Percentiles rank a stretch among this genome's conserved stretches.
phyloP scores from a whole-genome alignment of 768 basidiomycete species.

The Floccularia luteovirens region DNA sequence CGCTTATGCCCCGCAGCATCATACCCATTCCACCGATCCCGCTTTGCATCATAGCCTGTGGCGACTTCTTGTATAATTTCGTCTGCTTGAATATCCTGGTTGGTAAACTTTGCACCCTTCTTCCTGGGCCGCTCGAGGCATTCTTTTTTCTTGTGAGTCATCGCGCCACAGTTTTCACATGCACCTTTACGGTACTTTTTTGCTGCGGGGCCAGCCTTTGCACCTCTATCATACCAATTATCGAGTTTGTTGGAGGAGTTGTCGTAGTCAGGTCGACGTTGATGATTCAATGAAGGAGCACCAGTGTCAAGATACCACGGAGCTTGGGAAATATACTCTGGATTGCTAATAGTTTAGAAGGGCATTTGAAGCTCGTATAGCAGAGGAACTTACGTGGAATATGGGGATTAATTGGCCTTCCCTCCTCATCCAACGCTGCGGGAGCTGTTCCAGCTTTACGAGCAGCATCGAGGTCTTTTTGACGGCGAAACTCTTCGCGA shows the following conservation, averaged over 20 bases:
- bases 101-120: constrained; percentile 91
- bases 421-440: constrained; percentile 92
- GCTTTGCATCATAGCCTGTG: constrained; percentile 83
- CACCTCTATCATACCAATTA: constrained; percentile 87
- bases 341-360: neutral
- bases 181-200: constrained; percentile 98
- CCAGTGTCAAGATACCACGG: constrained; percentile 99
- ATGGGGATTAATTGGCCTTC: constrained; percentile 95
- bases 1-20: constrained; percentile 80
- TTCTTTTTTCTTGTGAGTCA: constrained; percentile 87
- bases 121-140: constrained; percentile 95
- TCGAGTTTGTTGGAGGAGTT: constrained; percentile 61
- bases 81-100: constrained; percentile 85
- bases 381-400: constrained; percentile 70
- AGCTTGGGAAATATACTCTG: constrained; percentile 97
- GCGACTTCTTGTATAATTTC: constrained; percentile 81
- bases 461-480: constrained; percentile 96
- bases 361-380: neutral
- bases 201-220: constrained; percentile 80
- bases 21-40: constrained; percentile 98
- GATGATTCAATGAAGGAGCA: constrained; percentile 89
- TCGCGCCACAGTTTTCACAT: constrained; percentile 97
- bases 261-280: constrained; percentile 71
- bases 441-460: constrained; percentile 98
- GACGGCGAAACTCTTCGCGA: constrained; percentile 88